These are phyloP conservation scores for Debaryomyces fabryi DNA, from an alignment of 1,139 yeast species.

Conservation along the genomic window DNA sequence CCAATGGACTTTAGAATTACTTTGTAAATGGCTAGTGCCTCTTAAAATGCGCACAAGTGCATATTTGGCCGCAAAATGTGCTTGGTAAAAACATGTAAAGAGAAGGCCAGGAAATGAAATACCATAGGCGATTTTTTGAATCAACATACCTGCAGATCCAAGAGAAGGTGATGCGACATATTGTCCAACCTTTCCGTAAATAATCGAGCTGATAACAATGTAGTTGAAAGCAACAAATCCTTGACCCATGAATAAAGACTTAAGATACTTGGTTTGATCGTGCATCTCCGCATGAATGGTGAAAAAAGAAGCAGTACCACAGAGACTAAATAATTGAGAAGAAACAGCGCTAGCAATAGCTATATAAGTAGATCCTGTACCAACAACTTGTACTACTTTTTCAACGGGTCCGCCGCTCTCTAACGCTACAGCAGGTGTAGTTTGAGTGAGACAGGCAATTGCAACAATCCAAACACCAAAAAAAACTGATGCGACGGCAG, in stretches of 20 bases:
- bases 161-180: slow-evolving; percentile 16
- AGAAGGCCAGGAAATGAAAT: slow-evolving; percentile 15
- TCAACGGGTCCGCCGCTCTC: slow-evolving; percentile 7
- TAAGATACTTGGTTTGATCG: slow-evolving; percentile 13
- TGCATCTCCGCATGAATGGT: slow-evolving; percentile 17
- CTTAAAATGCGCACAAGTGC: slow-evolving; percentile 17
- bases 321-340: slow-evolving; percentile 14
- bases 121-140: slow-evolving; percentile 15
- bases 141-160: slow-evolving; percentile 15
- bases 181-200: slow-evolving; percentile 16
- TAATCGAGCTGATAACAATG: slow-evolving; percentile 13
- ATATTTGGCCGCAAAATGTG: slow-evolving; percentile 17
- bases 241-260: slow-evolving; percentile 14
- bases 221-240: slow-evolving; percentile 16
- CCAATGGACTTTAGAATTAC: slow-evolving; percentile 16
- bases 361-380: slow-evolving; percentile 11
- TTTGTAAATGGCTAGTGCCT: slow-evolving; percentile 14
- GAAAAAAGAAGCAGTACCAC: slow-evolving; percentile 16
- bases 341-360: slow-evolving; percentile 14
- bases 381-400: slow-evolving; percentile 12
- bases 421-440: slow-evolving; percentile 14
- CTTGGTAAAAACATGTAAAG: slow-evolving; percentile 11
- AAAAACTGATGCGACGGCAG: slow-evolving; percentile 12
- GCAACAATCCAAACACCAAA: slow-evolving; percentile 16
- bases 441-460: slow-evolving; percentile 11